phyloP scores from a whole-genome alignment of 257 asterid genomes.

The Leonotis leonurus region DNA sequence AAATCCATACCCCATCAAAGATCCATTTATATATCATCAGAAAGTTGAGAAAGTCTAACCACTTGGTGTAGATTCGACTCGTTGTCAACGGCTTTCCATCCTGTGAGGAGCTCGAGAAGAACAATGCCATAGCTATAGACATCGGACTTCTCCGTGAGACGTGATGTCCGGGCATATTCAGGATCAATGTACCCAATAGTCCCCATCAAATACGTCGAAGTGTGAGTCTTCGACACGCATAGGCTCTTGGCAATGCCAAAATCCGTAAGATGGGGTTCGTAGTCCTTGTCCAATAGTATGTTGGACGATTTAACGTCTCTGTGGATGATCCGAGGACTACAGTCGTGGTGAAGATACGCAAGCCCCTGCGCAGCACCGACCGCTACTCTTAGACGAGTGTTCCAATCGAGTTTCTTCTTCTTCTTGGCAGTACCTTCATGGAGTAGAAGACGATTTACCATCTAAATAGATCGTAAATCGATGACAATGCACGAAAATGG shows the following conservation, averaged over 20 bases:
- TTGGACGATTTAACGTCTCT: conserved; percentile 86
- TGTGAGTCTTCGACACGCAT: conserved; percentile 50
- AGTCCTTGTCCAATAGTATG: conserved; percentile 60
- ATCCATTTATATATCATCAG: neutral
- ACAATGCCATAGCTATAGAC: conserved; percentile 88
- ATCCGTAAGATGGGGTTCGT: conserved; percentile 76
- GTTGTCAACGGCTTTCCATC: conserved; percentile 70
- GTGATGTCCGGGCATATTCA: conserved; percentile 83
- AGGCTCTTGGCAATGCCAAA: conserved; percentile 85
- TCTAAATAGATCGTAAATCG: too few species aligned
- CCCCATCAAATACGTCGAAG: conserved; percentile 81
- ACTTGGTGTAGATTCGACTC: conserved; percentile 76
- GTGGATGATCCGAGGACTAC: conserved; percentile 82
- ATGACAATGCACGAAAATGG: neutral
- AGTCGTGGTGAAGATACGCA: conserved; percentile 83
- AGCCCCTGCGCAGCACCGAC: conserved; percentile 86
- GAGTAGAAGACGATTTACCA: too few species aligned
- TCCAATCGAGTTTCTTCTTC: conserved; percentile 70
- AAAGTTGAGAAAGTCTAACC: conserved; percentile 27
- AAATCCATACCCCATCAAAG: too few species aligned
- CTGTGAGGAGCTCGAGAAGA: conserved; percentile 67
- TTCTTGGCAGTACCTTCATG: conserved; percentile 57
- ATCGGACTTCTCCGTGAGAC: conserved; percentile 85
- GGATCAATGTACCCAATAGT: conserved; percentile 94
- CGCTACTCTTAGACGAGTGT: conserved; percentile 58